Conservation (phyloP, 805 yeast species). For the Candida andamanensis region DNA sequence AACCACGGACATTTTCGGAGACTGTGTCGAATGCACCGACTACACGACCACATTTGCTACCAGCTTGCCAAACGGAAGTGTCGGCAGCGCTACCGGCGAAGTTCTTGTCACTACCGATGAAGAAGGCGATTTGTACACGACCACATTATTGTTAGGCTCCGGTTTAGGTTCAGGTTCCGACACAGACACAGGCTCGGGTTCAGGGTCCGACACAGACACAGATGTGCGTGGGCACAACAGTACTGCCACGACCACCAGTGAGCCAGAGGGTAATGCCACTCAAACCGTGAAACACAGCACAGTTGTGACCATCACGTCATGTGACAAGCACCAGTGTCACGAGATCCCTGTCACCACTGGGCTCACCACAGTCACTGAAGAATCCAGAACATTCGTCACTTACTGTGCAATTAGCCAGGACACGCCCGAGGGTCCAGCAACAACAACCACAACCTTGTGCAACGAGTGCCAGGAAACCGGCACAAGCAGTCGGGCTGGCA, state of each 20-base stretch:
- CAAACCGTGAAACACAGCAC: too few species aligned
- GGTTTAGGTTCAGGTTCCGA: constrained; percentile 8
- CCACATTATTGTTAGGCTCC: background rate
- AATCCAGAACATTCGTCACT: constrained; percentile 24
- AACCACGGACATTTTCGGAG: constrained; percentile 1
- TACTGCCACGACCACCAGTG: constrained; percentile 12
- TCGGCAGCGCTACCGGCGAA: constrained; percentile 2
- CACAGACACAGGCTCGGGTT: constrained; percentile 4
- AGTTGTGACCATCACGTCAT: constrained; percentile 31
- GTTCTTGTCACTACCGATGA: constrained; percentile 13
- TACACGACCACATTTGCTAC: constrained; percentile 8
- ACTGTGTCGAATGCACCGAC: constrained; percentile 3
- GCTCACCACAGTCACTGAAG: constrained; percentile 26
- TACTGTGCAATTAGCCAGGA: constrained; percentile 29
- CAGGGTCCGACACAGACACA: constrained; percentile 6
- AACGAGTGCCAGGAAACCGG: too few species aligned
- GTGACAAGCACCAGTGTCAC: constrained; percentile 26
- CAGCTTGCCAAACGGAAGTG: constrained; percentile 4
- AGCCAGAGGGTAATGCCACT: constrained; percentile 16
- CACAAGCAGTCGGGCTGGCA: too few species aligned
- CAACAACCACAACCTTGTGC: too few species aligned
- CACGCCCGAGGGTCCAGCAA: too few species aligned
- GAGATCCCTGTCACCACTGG: constrained; percentile 26
- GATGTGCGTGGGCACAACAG: constrained; percentile 4
- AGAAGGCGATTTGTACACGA: constrained; percentile 3